Evolutionary conservation across 345 rosid genomes (phyloP).

Genomic region (Erucastrum elatum): DNA sequence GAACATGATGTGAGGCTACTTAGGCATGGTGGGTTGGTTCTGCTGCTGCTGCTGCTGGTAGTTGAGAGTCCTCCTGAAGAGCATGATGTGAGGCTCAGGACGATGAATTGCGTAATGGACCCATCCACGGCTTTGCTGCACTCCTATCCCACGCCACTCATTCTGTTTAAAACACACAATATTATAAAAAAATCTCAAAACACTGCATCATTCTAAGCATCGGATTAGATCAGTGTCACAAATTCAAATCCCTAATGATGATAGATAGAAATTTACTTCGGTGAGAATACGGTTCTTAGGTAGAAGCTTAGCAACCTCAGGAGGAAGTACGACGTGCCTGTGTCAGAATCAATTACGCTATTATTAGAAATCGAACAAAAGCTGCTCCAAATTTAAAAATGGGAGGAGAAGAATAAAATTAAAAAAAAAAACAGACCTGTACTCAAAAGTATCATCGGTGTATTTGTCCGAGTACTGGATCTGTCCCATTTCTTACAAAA

Average conservation of each 20-base stretch:
- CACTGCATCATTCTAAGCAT: no score
- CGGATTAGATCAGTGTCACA: no score
- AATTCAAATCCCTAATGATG: background rate
- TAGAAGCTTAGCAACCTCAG: conserved; percentile 85
- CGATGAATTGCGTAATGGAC: conserved; percentile 96
- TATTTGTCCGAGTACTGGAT: conserved; percentile 99
- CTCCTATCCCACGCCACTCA: conserved; percentile 97
- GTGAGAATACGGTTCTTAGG: conserved; percentile 93
- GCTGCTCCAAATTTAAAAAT: no score
- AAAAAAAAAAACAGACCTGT: background rate
- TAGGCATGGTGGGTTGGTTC: no score
- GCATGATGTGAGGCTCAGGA: conserved; percentile 99
- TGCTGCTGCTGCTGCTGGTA: conserved; percentile 45
- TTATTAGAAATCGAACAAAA: no score
- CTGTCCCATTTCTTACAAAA: conserved; percentile 66
- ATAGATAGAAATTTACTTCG: conserved; percentile 53
- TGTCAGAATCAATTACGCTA: no score
- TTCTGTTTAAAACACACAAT: conserved; percentile 38
- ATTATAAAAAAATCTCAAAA: no score
- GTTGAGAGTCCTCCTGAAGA: conserved; percentile 87
- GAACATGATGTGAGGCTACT: no score
- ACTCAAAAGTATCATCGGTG: conserved; percentile 82
- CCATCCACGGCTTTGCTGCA: conserved; percentile 98
- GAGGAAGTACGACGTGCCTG: conserved; percentile 29
- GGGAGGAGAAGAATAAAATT: no score